Evolutionary conservation across 2,329 filamentous ascomycete species (phyloP).

Genomic region (Chaetomium sp.): DNA sequence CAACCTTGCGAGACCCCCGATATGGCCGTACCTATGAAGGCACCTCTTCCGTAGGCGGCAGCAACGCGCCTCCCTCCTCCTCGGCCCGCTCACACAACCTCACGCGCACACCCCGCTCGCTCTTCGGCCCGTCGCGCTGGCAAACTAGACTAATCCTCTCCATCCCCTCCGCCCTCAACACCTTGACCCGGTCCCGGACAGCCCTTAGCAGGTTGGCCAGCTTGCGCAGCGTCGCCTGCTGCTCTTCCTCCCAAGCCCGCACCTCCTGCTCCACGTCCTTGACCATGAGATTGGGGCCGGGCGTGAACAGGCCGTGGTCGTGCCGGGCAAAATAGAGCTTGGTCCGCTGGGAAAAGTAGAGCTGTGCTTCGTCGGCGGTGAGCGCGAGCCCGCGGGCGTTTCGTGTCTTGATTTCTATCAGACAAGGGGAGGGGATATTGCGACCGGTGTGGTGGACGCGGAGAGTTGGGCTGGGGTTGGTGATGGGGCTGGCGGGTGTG

Average conservation of each 20-base stretch:
- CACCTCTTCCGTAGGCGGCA: constrained; percentile 12
- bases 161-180: background rate
- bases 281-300: background rate
- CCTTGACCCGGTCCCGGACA: constrained; percentile 12
- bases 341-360: constrained; percentile 31
- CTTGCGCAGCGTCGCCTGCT: constrained; percentile 19
- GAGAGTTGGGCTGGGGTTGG: constrained; percentile 3
- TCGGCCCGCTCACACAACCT: constrained; percentile 12
- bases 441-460: constrained; percentile 23
- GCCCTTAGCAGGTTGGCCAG: constrained; percentile 23
- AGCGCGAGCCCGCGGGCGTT: background rate
- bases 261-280: constrained; percentile 16
- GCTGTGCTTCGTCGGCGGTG: constrained; percentile 29
- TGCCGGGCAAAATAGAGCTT: constrained; percentile 29
- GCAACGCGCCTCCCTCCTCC: constrained; percentile 6
- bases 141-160: constrained; percentile 19
- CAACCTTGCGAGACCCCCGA: background rate
- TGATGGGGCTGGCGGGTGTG: background rate
- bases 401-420: constrained; percentile 34
- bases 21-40: background rate
- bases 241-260: constrained; percentile 18
- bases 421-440: constrained; percentile 22
- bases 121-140: constrained; percentile 10
- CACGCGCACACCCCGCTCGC: constrained; percentile 5
- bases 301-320: constrained; percentile 18